A percentile compares a stretch with the other conserved stretches of the same genome.
These are phyloP conservation scores for Wickerhamiella hasegawae DNA, from an alignment of 805 yeast genomes.

Conservation along the genomic window DNA sequence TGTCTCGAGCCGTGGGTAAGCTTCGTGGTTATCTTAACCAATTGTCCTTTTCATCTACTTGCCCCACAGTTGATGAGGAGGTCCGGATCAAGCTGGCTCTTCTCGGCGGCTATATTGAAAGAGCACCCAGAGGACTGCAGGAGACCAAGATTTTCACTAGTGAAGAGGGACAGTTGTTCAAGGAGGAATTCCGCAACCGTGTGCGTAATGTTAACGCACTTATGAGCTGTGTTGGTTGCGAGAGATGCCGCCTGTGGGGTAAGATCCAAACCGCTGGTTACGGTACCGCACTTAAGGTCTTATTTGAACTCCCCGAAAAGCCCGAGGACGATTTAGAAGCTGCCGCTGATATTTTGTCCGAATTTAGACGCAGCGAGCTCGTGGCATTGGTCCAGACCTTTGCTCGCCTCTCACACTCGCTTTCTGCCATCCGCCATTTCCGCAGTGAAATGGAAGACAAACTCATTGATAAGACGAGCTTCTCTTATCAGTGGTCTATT, in stretches of 20 bases:
- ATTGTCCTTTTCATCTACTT: constrained; percentile 31
- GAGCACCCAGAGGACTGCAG: constrained; percentile 27
- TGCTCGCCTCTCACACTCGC: constrained; percentile 77
- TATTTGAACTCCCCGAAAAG: constrained; percentile 57
- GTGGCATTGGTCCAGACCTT: constrained; percentile 86
- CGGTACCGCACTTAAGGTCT: constrained; percentile 84
- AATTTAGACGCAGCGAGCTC: constrained; percentile 62
- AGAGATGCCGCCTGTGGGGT: constrained; percentile 96
- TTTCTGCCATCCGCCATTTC: constrained; percentile 60
- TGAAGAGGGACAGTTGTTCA: constrained; percentile 33
- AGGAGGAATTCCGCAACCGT: constrained; percentile 71
- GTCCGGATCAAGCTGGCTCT: constrained; percentile 30
- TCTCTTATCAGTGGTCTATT: constrained; percentile 29
- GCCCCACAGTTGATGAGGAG: constrained; percentile 27
- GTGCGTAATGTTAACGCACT: constrained; percentile 81
- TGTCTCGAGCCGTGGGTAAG: constrained; percentile 67
- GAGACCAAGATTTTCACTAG: constrained; percentile 32
- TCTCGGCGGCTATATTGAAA: constrained; percentile 22
- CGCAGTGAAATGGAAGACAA: constrained; percentile 12
- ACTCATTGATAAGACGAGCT: constrained; percentile 9
- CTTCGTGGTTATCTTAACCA: constrained; percentile 36
- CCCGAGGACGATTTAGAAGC: constrained; percentile 28
- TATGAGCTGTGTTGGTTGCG: constrained; percentile 99
- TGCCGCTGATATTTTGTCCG: constrained; percentile 34
- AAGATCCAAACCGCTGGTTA: constrained; percentile 94